phyloP scores from a whole-genome alignment of 192 early-diverging fungal genomes.

The Chytriomyces sp. region DNA sequence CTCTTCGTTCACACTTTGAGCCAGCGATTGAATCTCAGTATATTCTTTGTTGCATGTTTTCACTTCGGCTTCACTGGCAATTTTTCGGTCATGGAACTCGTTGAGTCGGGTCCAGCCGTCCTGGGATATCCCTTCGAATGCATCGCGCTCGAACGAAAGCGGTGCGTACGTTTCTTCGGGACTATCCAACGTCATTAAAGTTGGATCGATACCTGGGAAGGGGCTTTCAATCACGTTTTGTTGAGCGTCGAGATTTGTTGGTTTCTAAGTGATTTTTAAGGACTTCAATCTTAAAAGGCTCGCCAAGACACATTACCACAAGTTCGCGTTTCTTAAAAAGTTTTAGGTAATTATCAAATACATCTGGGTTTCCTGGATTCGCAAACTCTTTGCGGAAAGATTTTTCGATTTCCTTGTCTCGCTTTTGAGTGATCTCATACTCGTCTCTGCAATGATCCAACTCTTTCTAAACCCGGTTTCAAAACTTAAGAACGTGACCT shows the following conservation, averaged over 20 bases:
- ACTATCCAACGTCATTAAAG: not conserved
- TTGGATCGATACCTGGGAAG: slow-evolving; percentile 11
- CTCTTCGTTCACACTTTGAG: slow-evolving; percentile 49
- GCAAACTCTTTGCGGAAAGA: slow-evolving; percentile 61
- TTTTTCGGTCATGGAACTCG: slow-evolving; percentile 52
- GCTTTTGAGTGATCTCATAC: slow-evolving; percentile 47
- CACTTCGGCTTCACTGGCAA: slow-evolving; percentile 48
- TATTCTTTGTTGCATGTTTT: slow-evolving; percentile 27
- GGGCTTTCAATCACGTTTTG: slow-evolving; percentile 11
- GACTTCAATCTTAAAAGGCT: not conserved
- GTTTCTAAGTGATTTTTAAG: not conserved
- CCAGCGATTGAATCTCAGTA: slow-evolving; percentile 44
- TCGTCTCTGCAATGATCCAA: slow-evolving; percentile 56
- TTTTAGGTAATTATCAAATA: slow-evolving; percentile 45
- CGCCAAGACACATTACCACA: slow-evolving; percentile 5
- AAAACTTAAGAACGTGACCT: not conserved
- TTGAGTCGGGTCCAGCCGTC: slow-evolving; percentile 56
- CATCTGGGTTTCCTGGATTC: slow-evolving; percentile 16
- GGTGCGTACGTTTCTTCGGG: slow-evolving; percentile 27
- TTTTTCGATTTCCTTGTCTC: slow-evolving; percentile 64
- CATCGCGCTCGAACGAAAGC: slow-evolving; percentile 36
- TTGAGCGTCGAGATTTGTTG: slow-evolving; percentile 14
- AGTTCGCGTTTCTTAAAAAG: slow-evolving; percentile 50
- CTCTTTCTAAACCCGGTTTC: slow-evolving; percentile 46
- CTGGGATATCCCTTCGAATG: slow-evolving; percentile 47